Evolutionary conservation across 2,329 filamentous ascomycete species (phyloP).

Genomic region (Xylaria sp.): DNA sequence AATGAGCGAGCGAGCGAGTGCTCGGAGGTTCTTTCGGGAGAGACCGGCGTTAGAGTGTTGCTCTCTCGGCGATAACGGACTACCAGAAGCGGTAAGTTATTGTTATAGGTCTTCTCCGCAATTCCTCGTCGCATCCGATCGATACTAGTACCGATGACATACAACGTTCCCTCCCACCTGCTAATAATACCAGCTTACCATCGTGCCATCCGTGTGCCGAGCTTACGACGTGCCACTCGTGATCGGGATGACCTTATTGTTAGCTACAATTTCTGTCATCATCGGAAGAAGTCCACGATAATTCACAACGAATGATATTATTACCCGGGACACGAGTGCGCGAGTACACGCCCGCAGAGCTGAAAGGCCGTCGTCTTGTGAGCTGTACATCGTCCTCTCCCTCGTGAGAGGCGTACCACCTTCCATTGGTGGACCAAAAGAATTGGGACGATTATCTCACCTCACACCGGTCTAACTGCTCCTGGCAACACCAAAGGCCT

Average conservation of each 20-base stretch:
- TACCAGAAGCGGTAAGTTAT: conserved; percentile 26
- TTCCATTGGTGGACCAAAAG: conserved; percentile 5
- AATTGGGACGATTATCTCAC: conserved; percentile 4
- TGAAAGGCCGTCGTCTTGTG: background rate
- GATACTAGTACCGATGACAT: background rate
- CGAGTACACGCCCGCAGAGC: background rate
- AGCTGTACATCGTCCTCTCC: conserved; percentile 6
- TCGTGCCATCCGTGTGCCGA: background rate
- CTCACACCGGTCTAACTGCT: conserved; percentile 15
- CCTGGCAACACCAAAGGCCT: background rate
- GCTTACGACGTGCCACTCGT: background rate
- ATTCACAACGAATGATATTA: background rate
- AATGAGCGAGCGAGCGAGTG: background rate
- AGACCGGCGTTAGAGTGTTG: conserved; percentile 20
- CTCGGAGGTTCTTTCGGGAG: conserved; percentile 6
- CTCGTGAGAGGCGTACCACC: background rate
- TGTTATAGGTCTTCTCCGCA: background rate
- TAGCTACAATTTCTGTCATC: too few species aligned
- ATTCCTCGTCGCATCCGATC: background rate
- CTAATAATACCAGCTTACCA: background rate
- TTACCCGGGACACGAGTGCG: background rate
- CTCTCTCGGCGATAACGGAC: conserved; percentile 31
- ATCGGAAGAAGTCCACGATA: background rate
- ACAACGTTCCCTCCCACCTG: background rate
- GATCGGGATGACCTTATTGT: background rate